Percentiles rank a stretch among this genome's conserved stretches.
Conservation (phyloP, 257 asterid genomes). For the Voacanga thouarsii region DNA sequence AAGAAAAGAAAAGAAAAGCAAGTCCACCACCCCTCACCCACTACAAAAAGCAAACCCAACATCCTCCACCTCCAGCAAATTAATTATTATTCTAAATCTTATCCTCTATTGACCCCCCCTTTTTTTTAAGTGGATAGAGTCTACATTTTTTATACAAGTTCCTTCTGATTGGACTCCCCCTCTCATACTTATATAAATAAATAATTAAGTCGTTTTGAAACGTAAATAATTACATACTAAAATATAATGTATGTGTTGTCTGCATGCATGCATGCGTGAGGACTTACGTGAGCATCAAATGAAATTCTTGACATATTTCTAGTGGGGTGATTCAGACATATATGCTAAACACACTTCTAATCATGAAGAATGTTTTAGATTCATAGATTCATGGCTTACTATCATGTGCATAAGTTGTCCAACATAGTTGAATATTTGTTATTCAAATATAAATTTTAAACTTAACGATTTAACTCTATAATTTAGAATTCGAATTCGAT, state of each 20-base stretch:
- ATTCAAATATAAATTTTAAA: too few species aligned
- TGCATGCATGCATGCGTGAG: constrained; percentile 38
- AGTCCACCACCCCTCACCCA: too few species aligned
- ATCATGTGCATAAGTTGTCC: too few species aligned
- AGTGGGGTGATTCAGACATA: not conserved
- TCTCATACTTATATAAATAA: too few species aligned
- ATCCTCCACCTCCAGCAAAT: constrained; percentile 27
- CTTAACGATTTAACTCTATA: too few species aligned
- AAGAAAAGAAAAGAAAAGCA: too few species aligned
- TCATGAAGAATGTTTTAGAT: not conserved
- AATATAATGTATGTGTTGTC: not conserved
- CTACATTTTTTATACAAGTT: not conserved
- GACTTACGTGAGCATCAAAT: constrained; percentile 26
- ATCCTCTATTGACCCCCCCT: constrained; percentile 21
- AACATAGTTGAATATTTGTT: too few species aligned
- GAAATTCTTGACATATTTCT: not conserved
- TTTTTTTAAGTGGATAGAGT: constrained; percentile 28
- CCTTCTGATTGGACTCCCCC: constrained; percentile 8
- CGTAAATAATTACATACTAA: not conserved
- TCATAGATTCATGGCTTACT: not conserved
- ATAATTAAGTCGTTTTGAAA: not conserved
- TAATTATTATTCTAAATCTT: constrained; percentile 25
- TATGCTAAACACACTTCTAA: not conserved
- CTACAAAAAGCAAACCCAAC: not conserved
- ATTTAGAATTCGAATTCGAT: too few species aligned